Evolutionary conservation across 306 rosid species (phyloP).

Genomic region (Purshia tridentata): DNA sequence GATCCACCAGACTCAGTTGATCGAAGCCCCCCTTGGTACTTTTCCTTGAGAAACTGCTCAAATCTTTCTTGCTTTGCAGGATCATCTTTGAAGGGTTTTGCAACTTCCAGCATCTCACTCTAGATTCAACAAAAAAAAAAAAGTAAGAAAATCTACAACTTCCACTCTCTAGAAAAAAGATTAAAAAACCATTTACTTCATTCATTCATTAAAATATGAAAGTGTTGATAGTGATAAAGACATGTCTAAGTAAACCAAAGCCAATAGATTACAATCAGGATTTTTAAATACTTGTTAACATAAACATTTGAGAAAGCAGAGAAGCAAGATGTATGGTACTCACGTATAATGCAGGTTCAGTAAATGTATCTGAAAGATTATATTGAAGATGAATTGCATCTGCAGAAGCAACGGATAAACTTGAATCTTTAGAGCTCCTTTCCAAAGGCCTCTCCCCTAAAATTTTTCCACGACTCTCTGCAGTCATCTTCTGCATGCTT

Average conservation of each 20-base stretch:
- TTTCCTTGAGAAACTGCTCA: slow-evolving; percentile 83
- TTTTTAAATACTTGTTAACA: background rate
- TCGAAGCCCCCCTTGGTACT: slow-evolving; percentile 91
- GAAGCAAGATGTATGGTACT: slow-evolving; percentile 34
- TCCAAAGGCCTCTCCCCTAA: slow-evolving; percentile 87
- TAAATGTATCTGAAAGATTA: slow-evolving; percentile 91
- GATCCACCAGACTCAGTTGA: slow-evolving; percentile 65
- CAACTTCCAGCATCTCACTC: slow-evolving; percentile 51
- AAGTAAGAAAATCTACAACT: background rate
- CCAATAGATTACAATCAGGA: slow-evolving; percentile 7
- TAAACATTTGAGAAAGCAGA: background rate
- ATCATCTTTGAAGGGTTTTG: slow-evolving; percentile 85
- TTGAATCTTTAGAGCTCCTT: slow-evolving; percentile 53
- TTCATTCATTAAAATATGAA: background rate
- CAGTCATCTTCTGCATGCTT: slow-evolving; percentile 58
- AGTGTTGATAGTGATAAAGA: slow-evolving; percentile 6
- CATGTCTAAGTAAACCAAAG: slow-evolving; percentile 3
- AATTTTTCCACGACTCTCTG: slow-evolving; percentile 82
- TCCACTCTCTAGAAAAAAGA: background rate
- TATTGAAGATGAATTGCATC: slow-evolving; percentile 67
- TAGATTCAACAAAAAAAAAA: slow-evolving; percentile 24
- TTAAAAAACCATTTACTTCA: too few species aligned
- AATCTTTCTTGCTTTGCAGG: slow-evolving; percentile 91
- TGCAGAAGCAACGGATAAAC: slow-evolving; percentile 49
- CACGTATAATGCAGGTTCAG: slow-evolving; percentile 61